Evolutionary conservation across 192 early-diverging fungal genomes (phyloP), one percentile per base, ranked within the genome.

Genomic region (Geranomyces variabilis): DNA sequence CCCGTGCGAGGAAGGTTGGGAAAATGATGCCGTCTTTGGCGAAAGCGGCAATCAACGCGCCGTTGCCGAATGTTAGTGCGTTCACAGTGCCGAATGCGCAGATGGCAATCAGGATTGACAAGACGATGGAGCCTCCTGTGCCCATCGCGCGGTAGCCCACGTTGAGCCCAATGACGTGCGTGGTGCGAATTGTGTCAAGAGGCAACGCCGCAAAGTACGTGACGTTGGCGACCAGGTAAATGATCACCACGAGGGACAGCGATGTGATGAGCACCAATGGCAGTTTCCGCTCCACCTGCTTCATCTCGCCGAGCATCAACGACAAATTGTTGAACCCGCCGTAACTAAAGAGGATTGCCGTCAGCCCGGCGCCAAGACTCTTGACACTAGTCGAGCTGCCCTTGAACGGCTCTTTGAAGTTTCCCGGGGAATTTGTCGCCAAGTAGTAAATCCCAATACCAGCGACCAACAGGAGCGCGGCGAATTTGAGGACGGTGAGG

Each of bases 1-100:
- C 29, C 19, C 29, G 2, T 6, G 59, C 22, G 6, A 61, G 19
- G 4, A 29, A 36, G 5, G 3, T 24, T 5, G 59, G 59, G 59
- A 61, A 61, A 7, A 61, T 61, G 26, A 61, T 61, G 3, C 59
- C 59, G 31, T 61, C 59, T 19, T 61, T 61, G 59, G 59, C 59
- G 31, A 61, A 61, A 19, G 59, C 6, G 31, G 59, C 59, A 33
- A 61, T 61, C 29, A 61, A 36, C 6, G 21, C 21, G 26, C 21
- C 59, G 59, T 61, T 61, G 22, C 59, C 59, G 59, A 33, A 61
- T 7, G 29, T 29, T 4, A 61, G 59, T 6, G 59, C 59, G 29
- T 61, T 61, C 8, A 61, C 29, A 24, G 59, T 33, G 8, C 59
- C 59, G 21, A 61, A n/a, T 6, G 59, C 59, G 31, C 29, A 61